phyloP scores from a whole-genome alignment of 371 early-diverging fungal genomes.

The Mucor plumbeus region DNA sequence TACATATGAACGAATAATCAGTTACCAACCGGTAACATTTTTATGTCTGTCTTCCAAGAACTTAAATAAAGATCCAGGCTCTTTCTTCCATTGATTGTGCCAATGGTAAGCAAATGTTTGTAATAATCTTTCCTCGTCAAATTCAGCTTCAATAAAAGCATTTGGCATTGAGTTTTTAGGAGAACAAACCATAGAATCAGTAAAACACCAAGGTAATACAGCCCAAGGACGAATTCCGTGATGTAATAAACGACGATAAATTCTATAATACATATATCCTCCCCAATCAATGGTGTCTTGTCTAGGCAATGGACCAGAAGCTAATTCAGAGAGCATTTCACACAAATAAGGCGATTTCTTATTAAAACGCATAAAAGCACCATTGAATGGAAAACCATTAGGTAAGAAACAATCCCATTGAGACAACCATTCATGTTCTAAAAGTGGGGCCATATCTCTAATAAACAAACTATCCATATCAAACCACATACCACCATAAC shows the following conservation, averaged over 20 bases:
- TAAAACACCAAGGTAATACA: constrained; percentile 53
- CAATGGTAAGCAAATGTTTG: constrained; percentile 62
- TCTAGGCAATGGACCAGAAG: constrained; percentile 55
- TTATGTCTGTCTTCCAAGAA: constrained; percentile 52
- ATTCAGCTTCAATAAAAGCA: constrained; percentile 54
- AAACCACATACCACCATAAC: constrained; percentile 64
- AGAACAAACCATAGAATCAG: constrained; percentile 54
- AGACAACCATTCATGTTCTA: constrained; percentile 58
- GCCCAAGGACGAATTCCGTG: constrained; percentile 40
- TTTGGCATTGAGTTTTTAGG: constrained; percentile 60
- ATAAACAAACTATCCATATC: constrained; percentile 62
- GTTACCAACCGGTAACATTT: constrained; percentile 48
- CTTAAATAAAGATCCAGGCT: constrained; percentile 51
- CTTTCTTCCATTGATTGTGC: constrained; percentile 64
- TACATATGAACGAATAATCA: neutral
- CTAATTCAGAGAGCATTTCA: constrained; percentile 57
- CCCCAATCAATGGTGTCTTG: constrained; percentile 59
- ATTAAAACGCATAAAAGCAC: constrained; percentile 60
- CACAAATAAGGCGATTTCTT: constrained; percentile 56
- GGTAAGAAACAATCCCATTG: constrained; percentile 67
- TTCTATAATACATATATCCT: constrained; percentile 56
- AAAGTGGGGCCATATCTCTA: constrained; percentile 54
- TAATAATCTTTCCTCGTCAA: constrained; percentile 41
- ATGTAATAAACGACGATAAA: constrained; percentile 39
- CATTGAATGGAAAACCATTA: constrained; percentile 56